Evolutionary conservation across 441 rosid species (phyloP).

Genomic region (Euphorbia schlechtendalii): DNA sequence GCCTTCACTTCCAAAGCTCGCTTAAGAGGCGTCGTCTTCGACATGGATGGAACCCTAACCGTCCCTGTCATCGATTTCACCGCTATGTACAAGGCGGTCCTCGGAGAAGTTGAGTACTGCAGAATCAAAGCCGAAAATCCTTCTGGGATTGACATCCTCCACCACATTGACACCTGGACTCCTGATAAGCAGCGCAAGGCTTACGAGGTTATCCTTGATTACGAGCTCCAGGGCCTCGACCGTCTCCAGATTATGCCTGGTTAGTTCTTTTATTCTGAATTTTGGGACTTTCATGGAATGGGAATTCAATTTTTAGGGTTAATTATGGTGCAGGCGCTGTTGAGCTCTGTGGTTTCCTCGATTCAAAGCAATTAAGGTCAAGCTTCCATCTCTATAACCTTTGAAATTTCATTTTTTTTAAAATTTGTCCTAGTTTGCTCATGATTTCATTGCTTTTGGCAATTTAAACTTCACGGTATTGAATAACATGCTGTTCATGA

Average conservation of each 20-base stretch:
- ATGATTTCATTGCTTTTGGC: background rate
- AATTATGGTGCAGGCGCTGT: slow-evolving; percentile 50
- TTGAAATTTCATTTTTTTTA: background rate
- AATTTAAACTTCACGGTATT: background rate
- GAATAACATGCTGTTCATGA: background rate
- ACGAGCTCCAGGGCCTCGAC: slow-evolving; percentile 69
- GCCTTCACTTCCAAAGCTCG: slow-evolving; percentile 33
- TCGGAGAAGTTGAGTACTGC: slow-evolving; percentile 68
- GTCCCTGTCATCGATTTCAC: slow-evolving; percentile 85
- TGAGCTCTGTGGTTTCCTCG: slow-evolving; percentile 77
- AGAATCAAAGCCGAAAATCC: slow-evolving; percentile 63
- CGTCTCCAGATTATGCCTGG: slow-evolving; percentile 94
- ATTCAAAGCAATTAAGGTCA: slow-evolving; percentile 75
- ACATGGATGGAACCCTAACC: slow-evolving; percentile 95
- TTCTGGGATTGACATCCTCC: slow-evolving; percentile 74
- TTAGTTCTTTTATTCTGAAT: slow-evolving; percentile 16
- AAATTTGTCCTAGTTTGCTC: background rate
- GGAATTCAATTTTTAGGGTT: slow-evolving; percentile 2
- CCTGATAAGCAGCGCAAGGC: slow-evolving; percentile 57
- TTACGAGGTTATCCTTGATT: slow-evolving; percentile 52
- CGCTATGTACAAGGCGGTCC: slow-evolving; percentile 76
- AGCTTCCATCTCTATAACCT: slow-evolving; percentile 10
- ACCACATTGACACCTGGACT: slow-evolving; percentile 61
- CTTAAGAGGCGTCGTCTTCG: slow-evolving; percentile 77
- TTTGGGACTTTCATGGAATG: background rate